Percentiles rank a stretch among this genome's conserved stretches.
These are phyloP conservation scores for Lasiodiplodia theobromae DNA, from an alignment of 2,329 filamentous ascomycete species.

Conservation along the genomic window DNA sequence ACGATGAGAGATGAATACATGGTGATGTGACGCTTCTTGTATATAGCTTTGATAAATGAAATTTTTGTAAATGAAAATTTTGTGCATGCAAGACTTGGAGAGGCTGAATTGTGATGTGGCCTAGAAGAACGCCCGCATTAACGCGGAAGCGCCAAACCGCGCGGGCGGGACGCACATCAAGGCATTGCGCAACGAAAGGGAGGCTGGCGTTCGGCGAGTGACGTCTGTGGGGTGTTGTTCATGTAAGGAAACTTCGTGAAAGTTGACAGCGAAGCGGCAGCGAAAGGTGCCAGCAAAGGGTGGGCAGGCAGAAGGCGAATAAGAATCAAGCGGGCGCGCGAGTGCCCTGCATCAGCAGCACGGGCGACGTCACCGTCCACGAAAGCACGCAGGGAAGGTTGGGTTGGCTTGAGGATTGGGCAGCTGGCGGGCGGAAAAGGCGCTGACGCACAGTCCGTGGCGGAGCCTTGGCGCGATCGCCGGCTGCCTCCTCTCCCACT, in stretches of 20 bases:
- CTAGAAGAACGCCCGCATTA: background rate
- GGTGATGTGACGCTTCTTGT: slow-evolving; percentile 15
- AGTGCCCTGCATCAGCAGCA: background rate
- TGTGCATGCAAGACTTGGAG: background rate
- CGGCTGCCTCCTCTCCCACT: slow-evolving; percentile 20
- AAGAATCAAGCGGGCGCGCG: background rate
- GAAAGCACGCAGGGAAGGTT: slow-evolving; percentile 24
- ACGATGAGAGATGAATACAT: slow-evolving; percentile 2
- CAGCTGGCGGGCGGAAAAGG: slow-evolving; percentile 13
- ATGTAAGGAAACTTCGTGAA: background rate
- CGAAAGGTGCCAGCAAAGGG: slow-evolving; percentile 14
- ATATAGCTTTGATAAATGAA: slow-evolving; percentile 13
- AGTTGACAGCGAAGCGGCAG: background rate
- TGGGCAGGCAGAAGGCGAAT: background rate
- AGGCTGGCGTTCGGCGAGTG: background rate
- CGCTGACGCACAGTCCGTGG: slow-evolving; percentile 28
- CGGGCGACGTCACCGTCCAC: slow-evolving; percentile 27
- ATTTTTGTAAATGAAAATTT: background rate
- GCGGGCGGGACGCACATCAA: background rate
- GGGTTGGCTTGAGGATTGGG: slow-evolving; percentile 13
- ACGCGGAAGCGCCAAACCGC: background rate
- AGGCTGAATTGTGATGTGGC: background rate
- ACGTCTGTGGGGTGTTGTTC: slow-evolving; percentile 6
- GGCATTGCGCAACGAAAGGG: background rate
- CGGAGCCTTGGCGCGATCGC: slow-evolving; percentile 23